Evolutionary conservation across 139 green algal species (phyloP), one percentile per base, ranked within the genome.

Genomic region (Monoraphidium neglectum): DNA sequence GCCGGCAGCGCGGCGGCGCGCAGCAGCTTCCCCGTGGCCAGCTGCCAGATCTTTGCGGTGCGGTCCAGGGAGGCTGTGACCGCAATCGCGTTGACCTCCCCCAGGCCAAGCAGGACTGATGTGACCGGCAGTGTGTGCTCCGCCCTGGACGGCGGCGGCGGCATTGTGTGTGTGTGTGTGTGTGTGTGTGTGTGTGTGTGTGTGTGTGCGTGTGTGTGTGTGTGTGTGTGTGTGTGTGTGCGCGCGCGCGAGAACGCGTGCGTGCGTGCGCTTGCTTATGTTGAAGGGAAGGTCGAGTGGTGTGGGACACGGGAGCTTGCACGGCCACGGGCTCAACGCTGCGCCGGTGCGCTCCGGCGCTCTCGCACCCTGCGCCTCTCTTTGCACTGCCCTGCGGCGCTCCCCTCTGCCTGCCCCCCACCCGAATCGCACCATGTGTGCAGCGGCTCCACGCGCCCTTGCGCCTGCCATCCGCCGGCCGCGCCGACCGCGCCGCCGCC

Each of bases 71-170:
- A 94, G 16, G 71, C 83, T 4, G 88, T 93, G 2, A 87, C 86
- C 2, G 95, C 72, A 1, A 96, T 43, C 5, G 84, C 82, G 32
- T 76, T 85, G 28, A 64, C 73, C 35, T 84, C 90, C 0, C 88
- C 90, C 0, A 68, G 70, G 15, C 91, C 85, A 2, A 87, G 54
- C 28, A 67, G 62, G 36, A 98, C 60, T 33, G 64, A 78, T 2
- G 91, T 97, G 1, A 98, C 81, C 0, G 90, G 87, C 23, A 98
- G 84, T 0, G 92, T 96, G 81, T 98, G 95, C 33, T 96, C 89
- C 0, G 87, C 92, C 91, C 89, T 91, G 77, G 43, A 60, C 43
- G 10, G 24, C 35, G 75, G 65, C n/a, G n/a, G n/a, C n/a, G 23
- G 59, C 74, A 30, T n/a, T 59, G 36, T 56, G 36, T 23, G 62